These are phyloP conservation scores for Saccharomycopsis fermentans DNA, from an alignment of 805 yeast genomes.

Conservation along the genomic window DNA sequence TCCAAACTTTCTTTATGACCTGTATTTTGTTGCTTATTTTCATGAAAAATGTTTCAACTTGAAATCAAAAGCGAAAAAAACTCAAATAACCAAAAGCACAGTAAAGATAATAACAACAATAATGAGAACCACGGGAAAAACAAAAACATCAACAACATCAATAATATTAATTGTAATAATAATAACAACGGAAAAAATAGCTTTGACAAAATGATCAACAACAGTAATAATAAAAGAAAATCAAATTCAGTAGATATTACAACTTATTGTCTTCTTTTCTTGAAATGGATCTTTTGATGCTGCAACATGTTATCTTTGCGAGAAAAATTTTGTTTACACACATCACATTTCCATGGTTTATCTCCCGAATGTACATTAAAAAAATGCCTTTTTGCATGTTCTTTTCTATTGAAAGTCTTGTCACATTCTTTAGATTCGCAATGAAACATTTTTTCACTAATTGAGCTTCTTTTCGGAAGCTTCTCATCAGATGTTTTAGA, in stretches of 20 bases:
- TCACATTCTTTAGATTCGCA: conserved; percentile 30
- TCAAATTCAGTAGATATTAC: background rate
- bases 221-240: too few species aligned
- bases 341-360: conserved; percentile 47
- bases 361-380: conserved; percentile 54
- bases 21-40: too few species aligned
- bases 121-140: too few species aligned
- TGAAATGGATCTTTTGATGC: conserved; percentile 45
- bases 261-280: background rate
- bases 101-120: too few species aligned
- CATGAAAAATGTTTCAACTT: too few species aligned
- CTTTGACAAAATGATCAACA: too few species aligned
- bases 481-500: background rate
- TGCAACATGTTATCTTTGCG: conserved; percentile 59
- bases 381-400: conserved; percentile 58
- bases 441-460: conserved; percentile 27
- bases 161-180: too few species aligned
- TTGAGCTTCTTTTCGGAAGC: background rate
- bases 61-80: too few species aligned
- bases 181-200: too few species aligned
- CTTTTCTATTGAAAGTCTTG: conserved; percentile 44
- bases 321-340: conserved; percentile 53
- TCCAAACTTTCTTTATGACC: too few species aligned
- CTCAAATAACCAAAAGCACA: too few species aligned
- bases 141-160: too few species aligned